These are phyloP conservation scores for Amanita molliuscula DNA, from an alignment of 768 basidiomycete species.

Conservation along the genomic window DNA sequence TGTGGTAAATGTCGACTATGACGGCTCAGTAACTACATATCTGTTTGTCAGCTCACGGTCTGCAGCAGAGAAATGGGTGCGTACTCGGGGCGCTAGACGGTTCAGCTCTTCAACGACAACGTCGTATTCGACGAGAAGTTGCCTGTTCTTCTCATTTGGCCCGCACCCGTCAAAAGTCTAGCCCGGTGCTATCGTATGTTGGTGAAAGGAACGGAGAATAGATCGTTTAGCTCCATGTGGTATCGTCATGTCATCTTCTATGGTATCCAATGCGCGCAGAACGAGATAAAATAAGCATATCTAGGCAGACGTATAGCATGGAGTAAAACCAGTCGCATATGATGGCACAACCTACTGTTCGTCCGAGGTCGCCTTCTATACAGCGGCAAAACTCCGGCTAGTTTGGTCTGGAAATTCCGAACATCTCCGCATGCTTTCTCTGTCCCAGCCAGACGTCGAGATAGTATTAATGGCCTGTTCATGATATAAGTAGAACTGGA, in stretches of 20 bases:
- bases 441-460: slow-evolving; percentile 77
- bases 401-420: slow-evolving; percentile 87
- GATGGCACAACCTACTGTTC: slow-evolving; percentile 81
- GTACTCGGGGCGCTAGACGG: slow-evolving; percentile 52
- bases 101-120: slow-evolving; percentile 77
- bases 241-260: slow-evolving; percentile 98
- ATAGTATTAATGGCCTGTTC: slow-evolving; percentile 62
- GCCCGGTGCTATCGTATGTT: slow-evolving; percentile 67
- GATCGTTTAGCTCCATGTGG: slow-evolving; percentile 80
- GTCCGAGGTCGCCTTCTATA: slow-evolving; percentile 91
- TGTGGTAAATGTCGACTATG: slow-evolving; percentile 72
- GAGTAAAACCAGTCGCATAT: too few species aligned
- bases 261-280: slow-evolving; percentile 88
- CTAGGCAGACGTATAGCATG: slow-evolving; percentile 25
- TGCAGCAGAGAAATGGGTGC: slow-evolving; percentile 11
- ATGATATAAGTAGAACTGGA: slow-evolving; percentile 80
- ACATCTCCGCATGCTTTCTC: slow-evolving; percentile 77
- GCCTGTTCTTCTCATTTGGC: slow-evolving; percentile 80
- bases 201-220: slow-evolving; percentile 72
- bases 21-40: slow-evolving; percentile 56
- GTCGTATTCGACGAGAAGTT: slow-evolving; percentile 77
- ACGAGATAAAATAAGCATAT: slow-evolving; percentile 94
- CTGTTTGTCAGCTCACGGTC: background rate
- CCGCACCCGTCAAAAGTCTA: slow-evolving; percentile 82
- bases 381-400: slow-evolving; percentile 82